Evolutionary conservation across 1,284 basidiomycete species (phyloP), one percentile per base, ranked within the genome.

Genomic region (Fomitopsis betulina): DNA sequence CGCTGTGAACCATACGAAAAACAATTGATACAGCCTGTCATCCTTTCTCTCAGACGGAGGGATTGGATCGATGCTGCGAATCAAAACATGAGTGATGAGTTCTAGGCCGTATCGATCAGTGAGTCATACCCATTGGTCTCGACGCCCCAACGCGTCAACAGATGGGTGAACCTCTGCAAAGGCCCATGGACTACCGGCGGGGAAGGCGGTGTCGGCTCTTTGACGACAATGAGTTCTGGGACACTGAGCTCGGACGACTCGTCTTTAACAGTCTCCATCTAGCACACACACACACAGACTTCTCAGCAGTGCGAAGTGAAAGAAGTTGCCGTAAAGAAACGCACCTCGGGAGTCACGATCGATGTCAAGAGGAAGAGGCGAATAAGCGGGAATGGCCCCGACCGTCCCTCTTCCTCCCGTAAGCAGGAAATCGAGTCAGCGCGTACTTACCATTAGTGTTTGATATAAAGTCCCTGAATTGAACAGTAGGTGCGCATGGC

Each of bases 1-100:
- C 47, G 78, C 75, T 10, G 75, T 73, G 56, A 76, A 71, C 75
- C 75, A 77, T 27, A 76, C 70, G 59, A 76, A 74, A 63, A 76
- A 76, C 64, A 75, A 69, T 55, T 76, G 73, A 60, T 70, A 75
- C 27, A 75, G 65, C 43, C 69, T 69, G 32, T 69, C 69, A 52
- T 77, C 74, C 23, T 68, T 72, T 53, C 73, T 64, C 17, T 72
- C 63, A 27, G 70, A 68, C 0, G 61, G 62, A 9, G 69, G 64
- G 6, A 75, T 72, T 2, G 75, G 75, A 51, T 70, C 63, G 27
- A 76, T 71, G 9, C 75, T 73, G 51, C 19, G 9, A 7, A 45
- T 7, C 15, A 25, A 30, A 39, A 17, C 10, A 19, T 15, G 2
- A 33, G 43, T 30, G 23, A 42, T 5, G n/a, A 19, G n/a, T 15